Base-by-base conservation (phyloP, 2,329 filamentous ascomycete species). In the Magnaporthiopsis incrustans region DNA sequence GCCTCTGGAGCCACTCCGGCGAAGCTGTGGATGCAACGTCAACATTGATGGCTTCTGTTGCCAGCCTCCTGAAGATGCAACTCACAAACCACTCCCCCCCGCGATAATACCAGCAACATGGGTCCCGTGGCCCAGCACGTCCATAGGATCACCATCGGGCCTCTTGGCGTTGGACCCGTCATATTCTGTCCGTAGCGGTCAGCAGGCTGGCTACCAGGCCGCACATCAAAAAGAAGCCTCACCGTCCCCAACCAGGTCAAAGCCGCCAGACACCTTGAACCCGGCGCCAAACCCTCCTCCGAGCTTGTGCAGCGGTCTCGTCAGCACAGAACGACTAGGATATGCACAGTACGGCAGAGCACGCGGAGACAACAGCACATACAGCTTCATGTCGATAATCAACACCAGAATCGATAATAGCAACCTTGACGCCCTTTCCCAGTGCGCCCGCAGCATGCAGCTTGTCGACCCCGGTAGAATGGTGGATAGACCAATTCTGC, bases 81-180 rank as follows among this genome's bases (percentile, higher is more conserved):
- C 59, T 50, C 10, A 50, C 60, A 61, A 69, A 12, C 64, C 27
- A 38, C 61, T 50, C 33, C 59, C 59, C 2, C 71, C 70, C 22
- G 68, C 70, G 32, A 71, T 67, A 22, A 72, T 71, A 15, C 71
- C 70, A 2, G 70, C 67, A 14, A 71, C 68, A 35, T 72, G 71
- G 3, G 69, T 71, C 8, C 70, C 71, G 25, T 71, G 70, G 2
- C 68, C 69, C 3, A 66, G 50, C 1, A 62, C 57, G 35, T 71
- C 70, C 11, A 69, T 61, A 2, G 71, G 71, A 33, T 72, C 70
- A 18, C n/a, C 63, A 6, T 71, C 70, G 0, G 70, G 70, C 3
- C 22, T 50, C 35, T 61, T 61, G 8, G 50, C 18, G 18, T 61
- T 61, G 2, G 25, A n/a, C 7, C 38, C 38, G 27, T 56, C 38